A percentile compares a stretch with the other conserved stretches of the same genome.
phyloP scores from a whole-genome alignment of 2,329 filamentous ascomycete species.

The Lasiodiplodia hormozganensis region DNA sequence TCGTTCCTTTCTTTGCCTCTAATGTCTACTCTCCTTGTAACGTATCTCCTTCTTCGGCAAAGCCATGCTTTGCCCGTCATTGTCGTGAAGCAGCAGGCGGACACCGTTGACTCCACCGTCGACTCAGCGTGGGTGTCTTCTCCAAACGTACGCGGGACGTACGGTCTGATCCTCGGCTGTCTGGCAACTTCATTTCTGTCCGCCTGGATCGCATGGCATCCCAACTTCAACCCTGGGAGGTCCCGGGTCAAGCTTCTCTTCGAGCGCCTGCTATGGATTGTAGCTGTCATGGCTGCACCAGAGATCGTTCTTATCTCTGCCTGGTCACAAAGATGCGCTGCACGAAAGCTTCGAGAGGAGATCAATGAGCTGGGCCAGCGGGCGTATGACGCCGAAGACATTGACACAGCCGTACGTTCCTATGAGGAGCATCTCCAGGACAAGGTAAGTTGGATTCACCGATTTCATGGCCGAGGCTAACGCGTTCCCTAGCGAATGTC shows the following conservation, averaged over 20 bases:
- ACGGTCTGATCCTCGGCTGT: constrained; percentile 35
- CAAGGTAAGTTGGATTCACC: not conserved
- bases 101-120: not conserved
- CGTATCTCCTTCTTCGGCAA: constrained; percentile 17
- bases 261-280: constrained; percentile 34
- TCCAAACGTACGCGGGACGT: constrained; percentile 36
- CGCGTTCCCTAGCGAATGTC: not conserved
- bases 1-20: not conserved
- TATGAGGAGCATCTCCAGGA: constrained; percentile 15
- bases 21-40: constrained; percentile 18
- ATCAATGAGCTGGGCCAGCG: constrained; percentile 26
- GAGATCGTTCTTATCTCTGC: constrained; percentile 37
- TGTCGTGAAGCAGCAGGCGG: not conserved
- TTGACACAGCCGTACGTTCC: constrained; percentile 6
- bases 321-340: constrained; percentile 37
- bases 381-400: constrained; percentile 4
- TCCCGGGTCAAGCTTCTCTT: constrained; percentile 2
- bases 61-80: constrained; percentile 11
- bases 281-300: constrained; percentile 34
- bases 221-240: constrained; percentile 32
- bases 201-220: constrained; percentile 40
- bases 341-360: constrained; percentile 26
- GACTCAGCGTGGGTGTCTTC: constrained; percentile 31
- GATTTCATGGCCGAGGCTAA: not conserved
- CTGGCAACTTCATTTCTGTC: constrained; percentile 37